Evolutionary conservation across 257 asterid species (phyloP).

Genomic region (Solanum piurae): DNA sequence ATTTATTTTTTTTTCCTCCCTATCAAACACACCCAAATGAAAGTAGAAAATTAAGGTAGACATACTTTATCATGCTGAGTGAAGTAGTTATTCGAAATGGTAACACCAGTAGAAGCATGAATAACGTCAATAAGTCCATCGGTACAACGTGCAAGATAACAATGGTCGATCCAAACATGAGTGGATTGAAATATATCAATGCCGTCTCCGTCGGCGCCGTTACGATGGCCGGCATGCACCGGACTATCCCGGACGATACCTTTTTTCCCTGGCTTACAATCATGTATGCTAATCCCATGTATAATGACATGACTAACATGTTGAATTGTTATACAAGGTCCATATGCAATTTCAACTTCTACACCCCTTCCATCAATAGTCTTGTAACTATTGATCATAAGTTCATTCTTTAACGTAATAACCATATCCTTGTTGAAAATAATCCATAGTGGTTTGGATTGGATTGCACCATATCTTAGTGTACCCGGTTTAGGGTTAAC

Average conservation of each 20-base stretch:
- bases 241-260: slow-evolving; percentile 47
- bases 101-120: slow-evolving; percentile 65
- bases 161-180: slow-evolving; percentile 74
- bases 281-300: slow-evolving; percentile 72
- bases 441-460: slow-evolving; percentile 60
- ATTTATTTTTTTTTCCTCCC: too few relatives aligned
- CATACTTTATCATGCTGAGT: slow-evolving; percentile 79
- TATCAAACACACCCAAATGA: too few relatives aligned
- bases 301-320: slow-evolving; percentile 47
- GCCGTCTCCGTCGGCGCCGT: slow-evolving; percentile 74
- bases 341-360: slow-evolving; percentile 68
- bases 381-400: slow-evolving; percentile 62
- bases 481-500: slow-evolving; percentile 52
- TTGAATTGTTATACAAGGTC: slow-evolving; percentile 71
- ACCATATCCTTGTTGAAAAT: slow-evolving; percentile 50
- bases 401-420: slow-evolving; percentile 47
- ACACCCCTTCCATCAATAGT: slow-evolving; percentile 93
- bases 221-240: slow-evolving; percentile 43
- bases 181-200: slow-evolving; percentile 47
- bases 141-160: slow-evolving; percentile 40
- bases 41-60: background rate
- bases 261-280: slow-evolving; percentile 55
- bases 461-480: slow-evolving; percentile 67
- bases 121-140: slow-evolving; percentile 83
- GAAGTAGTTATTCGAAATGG: slow-evolving; percentile 78